phyloP scores from a whole-genome alignment of 2,329 filamentous ascomycete species.

The Colletotrichum tofieldiae region DNA sequence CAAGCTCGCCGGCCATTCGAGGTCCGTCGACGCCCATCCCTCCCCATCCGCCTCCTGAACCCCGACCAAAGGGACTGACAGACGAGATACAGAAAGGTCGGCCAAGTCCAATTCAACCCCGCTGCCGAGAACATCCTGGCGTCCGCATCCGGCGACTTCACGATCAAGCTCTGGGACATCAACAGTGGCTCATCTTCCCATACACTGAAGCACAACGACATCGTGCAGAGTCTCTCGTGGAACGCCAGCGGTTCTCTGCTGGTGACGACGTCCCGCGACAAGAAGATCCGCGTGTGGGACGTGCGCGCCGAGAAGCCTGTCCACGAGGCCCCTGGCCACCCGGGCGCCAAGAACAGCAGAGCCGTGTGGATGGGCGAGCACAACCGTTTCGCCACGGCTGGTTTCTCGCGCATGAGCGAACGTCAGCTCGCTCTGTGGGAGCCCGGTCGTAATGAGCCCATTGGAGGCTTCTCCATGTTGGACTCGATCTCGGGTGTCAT shows the following conservation, averaged over 20 bases:
- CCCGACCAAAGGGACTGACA: constrained; percentile 16
- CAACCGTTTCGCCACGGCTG: constrained; percentile 94
- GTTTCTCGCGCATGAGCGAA: constrained; percentile 99
- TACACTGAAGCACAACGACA: constrained; percentile 88
- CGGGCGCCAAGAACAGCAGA: constrained; percentile 97
- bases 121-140: constrained; percentile 96
- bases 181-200: constrained; percentile 82
- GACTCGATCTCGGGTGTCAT: constrained; percentile 98
- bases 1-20: constrained; percentile 89
- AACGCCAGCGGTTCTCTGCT: constrained; percentile 89
- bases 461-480: constrained; percentile 90
- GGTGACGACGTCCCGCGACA: constrained; percentile 95
- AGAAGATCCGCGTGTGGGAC: constrained; percentile 98
- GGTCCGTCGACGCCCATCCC: constrained; percentile 63
- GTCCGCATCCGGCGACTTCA: constrained; percentile 94
- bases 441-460: constrained; percentile 85
- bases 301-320: constrained; percentile 91
- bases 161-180: constrained; percentile 96
- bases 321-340: constrained; percentile 88
- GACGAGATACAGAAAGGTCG: constrained; percentile 81
- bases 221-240: constrained; percentile 97
- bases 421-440: constrained; percentile 97
- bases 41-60: background rate
- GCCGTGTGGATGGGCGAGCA: constrained; percentile 98
- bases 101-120: constrained; percentile 98